phyloP scores from a whole-genome alignment of 2,329 filamentous ascomycete species.

The Aspergillus cejpii region DNA sequence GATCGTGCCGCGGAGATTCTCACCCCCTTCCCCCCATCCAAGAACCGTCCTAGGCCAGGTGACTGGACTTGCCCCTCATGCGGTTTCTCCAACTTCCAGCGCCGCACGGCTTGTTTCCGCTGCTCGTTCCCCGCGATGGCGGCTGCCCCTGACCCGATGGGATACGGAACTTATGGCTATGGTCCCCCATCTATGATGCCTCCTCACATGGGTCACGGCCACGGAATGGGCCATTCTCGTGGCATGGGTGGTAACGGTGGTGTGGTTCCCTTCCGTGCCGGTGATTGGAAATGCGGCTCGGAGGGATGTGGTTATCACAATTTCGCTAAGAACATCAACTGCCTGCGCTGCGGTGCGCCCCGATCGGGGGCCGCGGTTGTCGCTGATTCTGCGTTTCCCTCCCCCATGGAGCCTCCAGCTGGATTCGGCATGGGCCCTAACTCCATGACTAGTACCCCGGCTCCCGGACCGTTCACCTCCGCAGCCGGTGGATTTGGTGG shows the following conservation, averaged over 20 bases:
- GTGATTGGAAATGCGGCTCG: conserved; percentile 98
- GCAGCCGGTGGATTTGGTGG: conserved; percentile 62
- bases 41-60: conserved; percentile 92
- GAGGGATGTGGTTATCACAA: conserved; percentile 98
- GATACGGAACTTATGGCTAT: conserved; percentile 55
- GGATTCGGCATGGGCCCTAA: conserved; percentile 79
- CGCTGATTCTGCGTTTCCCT: conserved; percentile 85
- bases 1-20: conserved; percentile 94
- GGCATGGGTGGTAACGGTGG: conserved; percentile 68
- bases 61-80: conserved; percentile 99
- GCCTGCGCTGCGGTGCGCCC: conserved; percentile 89
- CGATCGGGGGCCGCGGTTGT: conserved; percentile 90
- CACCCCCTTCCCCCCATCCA: conserved; percentile 94
- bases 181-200: conserved; percentile 72
- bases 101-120: conserved; percentile 95
- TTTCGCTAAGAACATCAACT: conserved; percentile 98
- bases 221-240: conserved; percentile 52
- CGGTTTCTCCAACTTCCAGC: conserved; percentile 98
- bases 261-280: conserved; percentile 92
- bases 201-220: conserved; percentile 62
- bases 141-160: conserved; percentile 67
- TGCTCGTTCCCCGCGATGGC: conserved; percentile 97
- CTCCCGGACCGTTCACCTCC: conserved; percentile 68
- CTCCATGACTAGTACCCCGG: conserved; percentile 78
- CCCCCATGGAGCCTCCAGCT: conserved; percentile 78